These are phyloP conservation scores for Mycena floridula DNA, from an alignment of 768 basidiomycete species.

Conservation along the genomic window DNA sequence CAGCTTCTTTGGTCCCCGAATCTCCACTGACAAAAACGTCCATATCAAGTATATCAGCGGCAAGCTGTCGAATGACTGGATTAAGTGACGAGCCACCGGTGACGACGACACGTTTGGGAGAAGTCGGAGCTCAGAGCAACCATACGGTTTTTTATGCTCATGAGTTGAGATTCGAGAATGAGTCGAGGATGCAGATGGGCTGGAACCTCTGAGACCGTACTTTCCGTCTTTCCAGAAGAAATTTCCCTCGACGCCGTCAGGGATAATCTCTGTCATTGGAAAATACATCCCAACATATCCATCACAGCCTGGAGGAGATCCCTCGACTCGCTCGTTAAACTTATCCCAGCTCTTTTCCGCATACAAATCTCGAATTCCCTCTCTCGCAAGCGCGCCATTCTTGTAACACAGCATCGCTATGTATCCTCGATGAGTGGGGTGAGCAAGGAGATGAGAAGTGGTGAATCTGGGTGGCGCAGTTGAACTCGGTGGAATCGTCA, in stretches of 20 bases:
- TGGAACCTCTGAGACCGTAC: constrained; percentile 30
- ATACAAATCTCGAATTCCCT: constrained; percentile 65
- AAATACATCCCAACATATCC: constrained; percentile 73
- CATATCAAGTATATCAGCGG: constrained; percentile 76
- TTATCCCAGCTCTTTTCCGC: constrained; percentile 54
- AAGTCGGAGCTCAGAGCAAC: constrained; percentile 47
- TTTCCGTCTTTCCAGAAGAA: constrained; percentile 40
- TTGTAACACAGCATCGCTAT: constrained; percentile 94
- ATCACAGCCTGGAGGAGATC: constrained; percentile 48
- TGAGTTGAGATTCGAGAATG: constrained; percentile 79
- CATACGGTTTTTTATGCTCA: constrained; percentile 73
- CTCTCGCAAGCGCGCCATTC: constrained; percentile 78
- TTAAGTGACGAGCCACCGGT: constrained; percentile 80
- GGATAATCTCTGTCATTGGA: constrained; percentile 83
- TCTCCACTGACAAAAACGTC: constrained; percentile 57
- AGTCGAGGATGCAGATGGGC: constrained; percentile 56
- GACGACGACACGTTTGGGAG: constrained; percentile 58
- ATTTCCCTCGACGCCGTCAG: constrained; percentile 67
- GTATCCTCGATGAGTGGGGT: constrained; percentile 59
- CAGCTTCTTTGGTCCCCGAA: constrained; percentile 55
- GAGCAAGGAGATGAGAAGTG: constrained; percentile 68
- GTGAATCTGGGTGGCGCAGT: constrained; percentile 64
- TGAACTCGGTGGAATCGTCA: constrained; percentile 65
- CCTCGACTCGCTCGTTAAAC: constrained; percentile 63
- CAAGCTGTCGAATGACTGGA: constrained; percentile 62